phyloP scores from a whole-genome alignment of 768 basidiomycete genomes.

The Tylopilus plumbeoviolaceoides region DNA sequence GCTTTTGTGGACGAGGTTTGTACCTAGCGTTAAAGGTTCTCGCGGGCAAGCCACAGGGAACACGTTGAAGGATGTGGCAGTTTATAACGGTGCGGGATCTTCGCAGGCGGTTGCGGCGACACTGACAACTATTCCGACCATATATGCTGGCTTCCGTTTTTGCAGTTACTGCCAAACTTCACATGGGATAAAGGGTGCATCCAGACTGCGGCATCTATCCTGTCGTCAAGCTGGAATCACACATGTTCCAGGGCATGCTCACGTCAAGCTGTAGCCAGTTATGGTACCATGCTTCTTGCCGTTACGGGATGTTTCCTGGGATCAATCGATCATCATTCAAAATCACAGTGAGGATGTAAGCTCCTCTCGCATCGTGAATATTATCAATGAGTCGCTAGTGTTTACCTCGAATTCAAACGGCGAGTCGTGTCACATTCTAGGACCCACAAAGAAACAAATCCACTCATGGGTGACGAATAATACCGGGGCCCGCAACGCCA shows the following conservation, averaged over 20 bases:
- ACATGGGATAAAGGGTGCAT: neutral
- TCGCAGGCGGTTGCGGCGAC: too few species aligned
- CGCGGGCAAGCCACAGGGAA: neutral
- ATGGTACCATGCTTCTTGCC: neutral
- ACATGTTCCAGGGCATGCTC: conserved; percentile 1
- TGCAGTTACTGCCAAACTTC: neutral
- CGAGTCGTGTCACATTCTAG: too few species aligned
- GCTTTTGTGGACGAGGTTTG: conserved; percentile 83
- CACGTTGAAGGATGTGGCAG: conserved; percentile 5
- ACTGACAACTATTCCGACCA: conserved; percentile 5
- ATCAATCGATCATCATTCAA: neutral
- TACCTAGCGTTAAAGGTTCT: conserved; percentile 38
- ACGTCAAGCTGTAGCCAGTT: conserved; percentile 16
- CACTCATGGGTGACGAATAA: too few species aligned
- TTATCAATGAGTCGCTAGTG: neutral
- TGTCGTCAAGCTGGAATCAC: neutral
- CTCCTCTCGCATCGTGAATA: neutral
- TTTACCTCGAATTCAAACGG: too few species aligned
- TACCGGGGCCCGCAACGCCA: too few species aligned
- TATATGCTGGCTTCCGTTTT: conserved; percentile 14
- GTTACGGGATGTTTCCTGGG: neutral
- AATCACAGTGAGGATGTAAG: neutral
- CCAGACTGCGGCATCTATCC: neutral
- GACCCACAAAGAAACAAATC: too few species aligned
- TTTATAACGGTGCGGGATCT: neutral